A percentile compares a stretch with the other conserved stretches of the same genome.
Evolutionary conservation across 169 alveolate genomes (phyloP).

Genomic region (Plasmodium coatneyi): DNA sequence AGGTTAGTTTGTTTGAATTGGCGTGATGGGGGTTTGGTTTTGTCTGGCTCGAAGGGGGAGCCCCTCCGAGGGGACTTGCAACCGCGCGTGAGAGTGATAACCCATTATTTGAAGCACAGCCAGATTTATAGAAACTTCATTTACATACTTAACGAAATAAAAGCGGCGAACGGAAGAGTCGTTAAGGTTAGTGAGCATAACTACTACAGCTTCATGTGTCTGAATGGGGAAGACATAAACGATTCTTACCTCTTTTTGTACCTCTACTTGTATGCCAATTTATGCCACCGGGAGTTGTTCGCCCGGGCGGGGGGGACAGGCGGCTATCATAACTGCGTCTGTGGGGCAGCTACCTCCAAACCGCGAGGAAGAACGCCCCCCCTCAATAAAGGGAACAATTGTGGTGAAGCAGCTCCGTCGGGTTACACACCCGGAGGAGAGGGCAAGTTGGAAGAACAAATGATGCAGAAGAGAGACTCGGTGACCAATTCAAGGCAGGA

Average conservation of each 20-base stretch:
- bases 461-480: neutral
- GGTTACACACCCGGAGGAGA: neutral
- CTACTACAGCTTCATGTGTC: slow-evolving; percentile 37
- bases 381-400: neutral
- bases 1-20: neutral
- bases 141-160: slow-evolving; percentile 43
- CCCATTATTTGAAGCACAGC: slow-evolving; percentile 47
- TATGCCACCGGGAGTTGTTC: slow-evolving; percentile 3
- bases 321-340: neutral
- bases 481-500: neutral
- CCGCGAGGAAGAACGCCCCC: neutral
- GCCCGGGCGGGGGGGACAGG: neutral
- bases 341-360: neutral
- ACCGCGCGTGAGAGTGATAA: neutral
- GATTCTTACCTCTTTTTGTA: slow-evolving; percentile 61
- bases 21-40: neutral
- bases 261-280: slow-evolving; percentile 48
- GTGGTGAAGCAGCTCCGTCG: neutral
- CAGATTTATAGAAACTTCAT: slow-evolving; percentile 59
- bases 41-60: neutral
- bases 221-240: slow-evolving; percentile 32
- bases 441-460: neutral
- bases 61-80: neutral
- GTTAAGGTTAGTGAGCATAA: slow-evolving; percentile 22
- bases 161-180: slow-evolving; percentile 34